phyloP scores from a whole-genome alignment of 202 grass and related monocot genomes.

The Saccharum hybrid region DNA sequence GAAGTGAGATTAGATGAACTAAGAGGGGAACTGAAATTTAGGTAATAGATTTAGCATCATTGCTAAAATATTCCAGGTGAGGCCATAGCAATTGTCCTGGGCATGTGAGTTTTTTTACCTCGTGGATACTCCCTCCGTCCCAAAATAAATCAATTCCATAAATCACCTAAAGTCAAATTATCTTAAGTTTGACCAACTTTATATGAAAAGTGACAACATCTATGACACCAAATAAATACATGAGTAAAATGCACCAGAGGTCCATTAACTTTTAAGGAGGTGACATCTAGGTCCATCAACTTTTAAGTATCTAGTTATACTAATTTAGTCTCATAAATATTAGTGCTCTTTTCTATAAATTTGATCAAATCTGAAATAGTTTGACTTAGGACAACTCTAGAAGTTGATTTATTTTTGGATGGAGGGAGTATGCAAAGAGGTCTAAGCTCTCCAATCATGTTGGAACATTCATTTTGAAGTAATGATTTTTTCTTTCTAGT shows the following conservation, averaged over 20 bases:
- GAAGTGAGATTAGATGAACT: slow-evolving; percentile 4
- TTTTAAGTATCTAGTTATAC: not conserved
- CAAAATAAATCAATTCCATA: not conserved
- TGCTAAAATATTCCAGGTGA: not conserved
- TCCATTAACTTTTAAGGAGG: too few species aligned
- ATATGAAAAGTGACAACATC: not conserved
- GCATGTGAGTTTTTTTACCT: not conserved
- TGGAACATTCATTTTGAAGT: slow-evolving; percentile 2
- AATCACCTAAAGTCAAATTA: not conserved
- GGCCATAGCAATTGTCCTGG: not conserved
- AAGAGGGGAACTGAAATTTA: not conserved
- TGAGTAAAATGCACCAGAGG: not conserved
- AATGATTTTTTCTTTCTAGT: slow-evolving; percentile 16
- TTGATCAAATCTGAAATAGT: not conserved
- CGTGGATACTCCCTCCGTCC: not conserved
- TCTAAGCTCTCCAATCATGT: not conserved
- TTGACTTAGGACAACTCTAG: not conserved
- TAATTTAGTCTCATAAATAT: not conserved
- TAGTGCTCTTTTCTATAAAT: not conserved
- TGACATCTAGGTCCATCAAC: too few species aligned
- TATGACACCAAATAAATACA: not conserved
- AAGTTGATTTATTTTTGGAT: not conserved
- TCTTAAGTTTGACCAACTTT: not conserved
- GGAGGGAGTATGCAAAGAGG: not conserved
- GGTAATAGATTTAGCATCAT: not conserved